These are phyloP conservation scores for Monilinia aucupariae DNA, from an alignment of 2,329 filamentous ascomycete species.

Conservation along the genomic window DNA sequence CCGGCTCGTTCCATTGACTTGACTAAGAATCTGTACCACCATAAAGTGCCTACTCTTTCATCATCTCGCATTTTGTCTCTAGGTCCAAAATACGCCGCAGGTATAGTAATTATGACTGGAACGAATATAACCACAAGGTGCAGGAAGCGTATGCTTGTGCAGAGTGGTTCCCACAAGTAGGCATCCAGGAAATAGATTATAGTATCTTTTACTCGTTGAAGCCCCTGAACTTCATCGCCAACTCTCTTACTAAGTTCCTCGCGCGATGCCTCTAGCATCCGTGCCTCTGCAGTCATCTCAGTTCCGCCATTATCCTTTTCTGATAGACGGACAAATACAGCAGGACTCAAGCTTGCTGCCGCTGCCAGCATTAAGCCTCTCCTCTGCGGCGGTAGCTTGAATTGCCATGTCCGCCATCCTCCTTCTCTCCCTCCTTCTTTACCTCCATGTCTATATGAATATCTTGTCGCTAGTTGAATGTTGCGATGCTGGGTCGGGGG, in stretches of 20 bases:
- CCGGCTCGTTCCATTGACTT: constrained; percentile 86
- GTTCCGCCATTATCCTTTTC: constrained; percentile 50
- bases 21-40: constrained; percentile 92
- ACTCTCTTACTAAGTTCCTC: constrained; percentile 69
- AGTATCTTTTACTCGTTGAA: constrained; percentile 52
- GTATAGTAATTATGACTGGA: constrained; percentile 76
- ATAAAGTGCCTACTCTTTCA: constrained; percentile 75
- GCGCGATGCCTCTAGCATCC: constrained; percentile 80
- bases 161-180: constrained; percentile 78
- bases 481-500: constrained; percentile 27
- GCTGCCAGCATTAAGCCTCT: constrained; percentile 26
- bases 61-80: constrained; percentile 60
- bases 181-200: constrained; percentile 63
- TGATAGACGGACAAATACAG: constrained; percentile 53
- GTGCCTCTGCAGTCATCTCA: constrained; percentile 67
- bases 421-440: neutral
- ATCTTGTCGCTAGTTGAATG: constrained; percentile 18
- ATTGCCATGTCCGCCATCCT: constrained; percentile 17
- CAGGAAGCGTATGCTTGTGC: constrained; percentile 80
- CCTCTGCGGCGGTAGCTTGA: constrained; percentile 15
- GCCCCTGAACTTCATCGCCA: constrained; percentile 53
- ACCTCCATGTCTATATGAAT: constrained; percentile 18
- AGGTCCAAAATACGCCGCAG: constrained; percentile 72
- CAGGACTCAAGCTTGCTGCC: constrained; percentile 43
- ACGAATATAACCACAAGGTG: constrained; percentile 86